These are phyloP conservation scores for Massariosphaeria phaeospora DNA, from an alignment of 495 filamentous ascomycete genomes.

Conservation along the genomic window DNA sequence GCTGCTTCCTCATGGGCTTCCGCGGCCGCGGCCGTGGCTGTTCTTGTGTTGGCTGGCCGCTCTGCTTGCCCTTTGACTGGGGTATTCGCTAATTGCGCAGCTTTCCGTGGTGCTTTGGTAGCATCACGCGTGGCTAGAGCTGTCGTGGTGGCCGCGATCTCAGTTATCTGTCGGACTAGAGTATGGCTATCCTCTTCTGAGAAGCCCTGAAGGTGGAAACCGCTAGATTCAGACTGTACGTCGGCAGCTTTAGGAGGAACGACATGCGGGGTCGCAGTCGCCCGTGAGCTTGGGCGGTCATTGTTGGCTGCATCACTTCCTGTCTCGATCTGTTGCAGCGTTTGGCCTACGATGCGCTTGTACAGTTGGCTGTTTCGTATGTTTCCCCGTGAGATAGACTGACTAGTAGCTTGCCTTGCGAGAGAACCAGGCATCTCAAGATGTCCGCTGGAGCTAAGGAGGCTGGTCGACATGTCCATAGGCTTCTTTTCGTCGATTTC, in stretches of 20 bases:
- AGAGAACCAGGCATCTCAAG: constrained; percentile 9
- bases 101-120: constrained; percentile 49
- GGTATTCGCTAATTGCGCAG: constrained; percentile 40
- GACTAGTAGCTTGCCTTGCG: constrained; percentile 21
- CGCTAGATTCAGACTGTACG: constrained; percentile 41
- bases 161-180: constrained; percentile 76
- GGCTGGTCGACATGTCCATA: constrained; percentile 25
- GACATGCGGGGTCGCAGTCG: constrained; percentile 34
- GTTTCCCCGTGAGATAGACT: constrained; percentile 25
- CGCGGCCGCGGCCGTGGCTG: constrained; percentile 20
- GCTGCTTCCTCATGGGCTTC: constrained; percentile 24
- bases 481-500: constrained; percentile 79
- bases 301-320: constrained; percentile 24
- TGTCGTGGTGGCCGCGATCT: constrained; percentile 88
- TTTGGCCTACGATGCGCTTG: constrained; percentile 88
- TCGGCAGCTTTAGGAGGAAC: constrained; percentile 48
- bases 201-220: constrained; percentile 58
- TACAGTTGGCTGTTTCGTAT: constrained; percentile 84
- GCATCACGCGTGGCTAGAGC: constrained; percentile 81
- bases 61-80: constrained; percentile 21
- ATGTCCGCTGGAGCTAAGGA: constrained; percentile 13
- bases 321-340: constrained; percentile 72
- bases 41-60: constrained; percentile 17
- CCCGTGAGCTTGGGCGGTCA: background rate
- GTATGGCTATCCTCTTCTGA: constrained; percentile 73